Evolutionary conservation across 2,329 filamentous ascomycete genomes (phyloP).

Genomic region (Metarhizium robertsii): DNA sequence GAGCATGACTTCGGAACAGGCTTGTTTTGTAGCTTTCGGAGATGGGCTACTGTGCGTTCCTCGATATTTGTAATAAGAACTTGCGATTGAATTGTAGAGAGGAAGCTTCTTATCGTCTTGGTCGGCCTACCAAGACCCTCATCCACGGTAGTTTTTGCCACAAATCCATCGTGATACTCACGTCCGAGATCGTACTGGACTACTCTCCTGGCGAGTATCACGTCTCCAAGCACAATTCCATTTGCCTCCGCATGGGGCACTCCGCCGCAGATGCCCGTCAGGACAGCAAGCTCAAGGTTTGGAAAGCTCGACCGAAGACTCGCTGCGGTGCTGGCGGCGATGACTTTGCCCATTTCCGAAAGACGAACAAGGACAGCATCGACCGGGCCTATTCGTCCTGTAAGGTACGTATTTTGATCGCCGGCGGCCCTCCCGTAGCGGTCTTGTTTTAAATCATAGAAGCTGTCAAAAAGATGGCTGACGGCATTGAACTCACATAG

Average conservation of each 20-base stretch:
- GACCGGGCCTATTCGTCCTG: neutral
- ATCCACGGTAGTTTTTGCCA: neutral
- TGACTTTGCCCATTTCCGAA: neutral
- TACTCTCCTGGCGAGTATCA: neutral
- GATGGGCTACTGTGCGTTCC: no score
- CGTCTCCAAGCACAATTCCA: neutral
- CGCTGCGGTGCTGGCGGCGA: neutral
- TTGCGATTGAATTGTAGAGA: neutral
- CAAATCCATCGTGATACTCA: neutral
- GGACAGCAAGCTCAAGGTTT: neutral
- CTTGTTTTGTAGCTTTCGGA: no score
- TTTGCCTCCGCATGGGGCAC: neutral
- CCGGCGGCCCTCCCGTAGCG: neutral
- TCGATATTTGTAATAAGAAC: neutral
- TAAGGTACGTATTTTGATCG: neutral
- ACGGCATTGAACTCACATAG: neutral
- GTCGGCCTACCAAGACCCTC: neutral
- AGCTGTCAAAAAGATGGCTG: neutral
- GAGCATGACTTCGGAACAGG: no score
- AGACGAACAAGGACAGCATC: neutral
- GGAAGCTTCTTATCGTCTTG: neutral
- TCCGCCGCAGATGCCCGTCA: constrained; percentile 7
- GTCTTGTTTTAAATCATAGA: neutral
- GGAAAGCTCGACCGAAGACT: neutral
- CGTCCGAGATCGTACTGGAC: neutral